A percentile compares a stretch with the other conserved stretches of the same genome.
phyloP scores from a whole-genome alignment of 2,329 filamentous ascomycete genomes.

The Coniella vitis region DNA sequence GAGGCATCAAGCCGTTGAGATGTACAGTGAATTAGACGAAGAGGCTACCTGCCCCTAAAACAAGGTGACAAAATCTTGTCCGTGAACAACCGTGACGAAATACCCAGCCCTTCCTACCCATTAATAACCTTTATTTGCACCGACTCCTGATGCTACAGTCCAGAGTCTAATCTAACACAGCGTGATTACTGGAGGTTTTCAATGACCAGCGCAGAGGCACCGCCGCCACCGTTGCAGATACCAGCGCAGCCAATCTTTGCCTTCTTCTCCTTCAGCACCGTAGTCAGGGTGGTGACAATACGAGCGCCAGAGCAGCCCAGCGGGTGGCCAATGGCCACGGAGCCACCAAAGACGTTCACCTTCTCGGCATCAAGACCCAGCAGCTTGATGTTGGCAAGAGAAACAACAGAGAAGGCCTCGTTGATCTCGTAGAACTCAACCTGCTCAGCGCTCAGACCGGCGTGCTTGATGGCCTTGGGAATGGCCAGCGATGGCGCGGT shows the following conservation, averaged over 20 bases:
- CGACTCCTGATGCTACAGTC: background rate
- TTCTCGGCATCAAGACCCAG: conserved; percentile 72
- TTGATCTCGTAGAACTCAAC: conserved; percentile 98
- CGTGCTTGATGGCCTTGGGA: conserved; percentile 95
- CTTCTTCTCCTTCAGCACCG: conserved; percentile 83
- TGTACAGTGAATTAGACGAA: background rate
- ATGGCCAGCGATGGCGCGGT: conserved; percentile 89
- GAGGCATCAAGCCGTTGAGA: too few relatives aligned
- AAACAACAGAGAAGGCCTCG: conserved; percentile 96
- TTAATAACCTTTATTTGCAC: background rate
- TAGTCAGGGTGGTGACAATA: conserved; percentile 83
- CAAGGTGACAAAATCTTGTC: background rate
- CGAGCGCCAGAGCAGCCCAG: conserved; percentile 90
- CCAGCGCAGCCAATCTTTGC: conserved; percentile 89
- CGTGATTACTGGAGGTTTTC: conserved; percentile 56
- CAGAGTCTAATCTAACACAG: background rate
- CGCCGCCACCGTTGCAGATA: conserved; percentile 97
- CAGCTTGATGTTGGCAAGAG: conserved; percentile 92
- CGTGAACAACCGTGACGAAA: background rate
- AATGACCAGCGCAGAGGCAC: conserved; percentile 87
- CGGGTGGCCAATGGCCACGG: conserved; percentile 92
- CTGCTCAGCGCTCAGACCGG: conserved; percentile 67
- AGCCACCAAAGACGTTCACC: conserved; percentile 92
- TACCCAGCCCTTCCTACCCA: background rate
- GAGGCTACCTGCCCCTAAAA: background rate